Conservation (phyloP, 2,329 filamentous ascomycete species). For the Talaromyces rugulosus region DNA sequence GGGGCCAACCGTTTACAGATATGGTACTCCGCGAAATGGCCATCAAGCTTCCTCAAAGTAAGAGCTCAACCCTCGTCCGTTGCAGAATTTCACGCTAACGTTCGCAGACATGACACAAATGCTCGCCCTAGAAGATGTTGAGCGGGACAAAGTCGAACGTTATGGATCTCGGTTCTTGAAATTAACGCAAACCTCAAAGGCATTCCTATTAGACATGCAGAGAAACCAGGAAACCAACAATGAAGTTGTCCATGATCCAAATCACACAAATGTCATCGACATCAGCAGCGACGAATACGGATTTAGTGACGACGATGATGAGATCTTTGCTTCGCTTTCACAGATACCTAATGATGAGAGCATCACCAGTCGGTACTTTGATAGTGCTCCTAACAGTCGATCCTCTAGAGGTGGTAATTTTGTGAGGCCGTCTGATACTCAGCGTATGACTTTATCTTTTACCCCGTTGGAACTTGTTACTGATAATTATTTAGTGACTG, state of each 20-base stretch:
- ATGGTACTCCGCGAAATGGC: conserved; percentile 46
- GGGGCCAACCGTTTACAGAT: conserved; percentile 45
- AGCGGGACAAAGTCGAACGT: conserved; percentile 40
- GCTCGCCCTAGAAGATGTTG: conserved; percentile 37
- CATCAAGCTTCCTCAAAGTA: conserved; percentile 43
- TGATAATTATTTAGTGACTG: conserved; percentile 7
- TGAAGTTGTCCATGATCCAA: conserved; percentile 42
- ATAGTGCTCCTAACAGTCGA: conserved; percentile 13
- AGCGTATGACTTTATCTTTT: conserved; percentile 2
- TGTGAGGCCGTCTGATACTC: conserved; percentile 2
- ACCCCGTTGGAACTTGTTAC: background rate
- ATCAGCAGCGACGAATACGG: conserved; percentile 40
- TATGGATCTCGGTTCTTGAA: conserved; percentile 42
- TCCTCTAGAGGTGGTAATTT: background rate
- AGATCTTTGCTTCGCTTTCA: conserved; percentile 26
- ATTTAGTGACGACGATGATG: conserved; percentile 27
- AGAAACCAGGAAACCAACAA: conserved; percentile 36
- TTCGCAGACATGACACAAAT: conserved; percentile 35
- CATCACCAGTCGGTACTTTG: conserved; percentile 33
- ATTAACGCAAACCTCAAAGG: conserved; percentile 34
- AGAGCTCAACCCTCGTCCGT: conserved; percentile 1
- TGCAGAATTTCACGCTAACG: conserved; percentile 13
- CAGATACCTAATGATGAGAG: conserved; percentile 5
- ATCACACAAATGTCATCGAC: conserved; percentile 44
- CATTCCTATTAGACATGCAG: conserved; percentile 39